Evolutionary conservation across 768 basidiomycete genomes (phyloP), one percentile per base, ranked within the genome.

Genomic region (Gloeopeniophorella convolvens): DNA sequence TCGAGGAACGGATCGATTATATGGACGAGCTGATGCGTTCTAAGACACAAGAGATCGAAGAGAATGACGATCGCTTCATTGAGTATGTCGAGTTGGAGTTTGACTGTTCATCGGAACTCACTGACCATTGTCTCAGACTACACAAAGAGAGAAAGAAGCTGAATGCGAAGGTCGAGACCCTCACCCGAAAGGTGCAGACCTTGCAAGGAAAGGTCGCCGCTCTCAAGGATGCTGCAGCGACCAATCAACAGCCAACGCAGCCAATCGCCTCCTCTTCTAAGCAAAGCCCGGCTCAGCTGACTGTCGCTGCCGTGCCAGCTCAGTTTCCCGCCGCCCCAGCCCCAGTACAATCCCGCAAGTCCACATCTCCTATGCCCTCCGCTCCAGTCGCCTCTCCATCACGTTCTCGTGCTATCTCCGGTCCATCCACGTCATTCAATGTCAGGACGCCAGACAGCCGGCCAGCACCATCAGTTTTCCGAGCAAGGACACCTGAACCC

Each of bases 61-160:
- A 84, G 59, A 86, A 90, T 48, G 88, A 91, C 59, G 89, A 91
- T 61, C 78, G 78, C 30, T 78, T 81, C 44, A 77, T 90, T 52
- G 84, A 83, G 88, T 90, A 66, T 58, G 83, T 72, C n/a, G n/a
- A n/a, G n/a, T n/a, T n/a, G n/a, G n/a, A n/a, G n/a, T 15, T 18
- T 54, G 23, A 16, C 11, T 31, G n/a, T 40, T 26, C 3, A 12
- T n/a, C 26, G 26, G 48, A 13, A 15, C 48, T 42, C 33, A 42
- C 16, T 42, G 20, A 33, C 43, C 42, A 58, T 23, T 34, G 20
- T 39, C n/a, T 18, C 58, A 90, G 88, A 58, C 78, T 86, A 63
- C 63, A 86, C 55, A 89, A 88, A 65, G 81, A 83, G 56, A 89
- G 86, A 68, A 89, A 88, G 71, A 88, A 84, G 58, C 71, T 90